A percentile compares a stretch with the other conserved stretches of the same genome.
phyloP scores from a whole-genome alignment of 2,329 filamentous ascomycete species.

The Colletotrichum theobromicola region DNA sequence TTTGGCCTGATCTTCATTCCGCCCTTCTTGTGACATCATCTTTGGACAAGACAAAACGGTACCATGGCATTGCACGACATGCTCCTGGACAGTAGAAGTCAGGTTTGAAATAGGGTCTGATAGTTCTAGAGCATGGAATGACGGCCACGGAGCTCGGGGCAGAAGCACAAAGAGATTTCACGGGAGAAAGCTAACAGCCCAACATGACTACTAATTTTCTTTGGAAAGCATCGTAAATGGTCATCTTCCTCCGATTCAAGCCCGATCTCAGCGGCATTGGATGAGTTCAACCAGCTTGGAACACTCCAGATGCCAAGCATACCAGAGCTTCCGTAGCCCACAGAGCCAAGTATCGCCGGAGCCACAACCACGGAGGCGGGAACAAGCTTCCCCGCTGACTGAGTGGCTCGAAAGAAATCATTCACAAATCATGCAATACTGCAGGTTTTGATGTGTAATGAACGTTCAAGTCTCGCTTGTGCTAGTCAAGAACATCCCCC shows the following conservation, averaged over 20 bases:
- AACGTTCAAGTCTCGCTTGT: background rate
- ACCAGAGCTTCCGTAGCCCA: background rate
- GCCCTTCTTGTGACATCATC: background rate
- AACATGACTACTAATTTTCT: too few relatives aligned
- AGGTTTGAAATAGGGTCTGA: too few relatives aligned
- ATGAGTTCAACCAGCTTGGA: background rate
- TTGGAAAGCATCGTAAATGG: too few relatives aligned
- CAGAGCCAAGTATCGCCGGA: background rate
- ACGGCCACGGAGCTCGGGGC: too few relatives aligned
- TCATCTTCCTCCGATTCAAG: too few relatives aligned
- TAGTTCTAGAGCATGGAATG: too few relatives aligned
- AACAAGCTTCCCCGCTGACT: background rate
- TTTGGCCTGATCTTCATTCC: accelerated
- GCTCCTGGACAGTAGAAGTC: too few relatives aligned
- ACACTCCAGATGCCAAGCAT: background rate
- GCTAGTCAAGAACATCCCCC: accelerated
- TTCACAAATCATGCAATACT: too few relatives aligned
- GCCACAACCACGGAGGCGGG: background rate
- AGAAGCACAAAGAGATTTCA: too few relatives aligned
- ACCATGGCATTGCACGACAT: background rate
- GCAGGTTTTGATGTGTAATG: background rate
- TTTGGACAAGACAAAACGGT: background rate
- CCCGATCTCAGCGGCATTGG: too few relatives aligned
- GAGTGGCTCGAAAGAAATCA: too few relatives aligned
- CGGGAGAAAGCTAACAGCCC: too few relatives aligned